These are phyloP conservation scores for Echinochloa phyllopogon DNA, from an alignment of 176 grass and related monocot species.

Conservation along the genomic window DNA sequence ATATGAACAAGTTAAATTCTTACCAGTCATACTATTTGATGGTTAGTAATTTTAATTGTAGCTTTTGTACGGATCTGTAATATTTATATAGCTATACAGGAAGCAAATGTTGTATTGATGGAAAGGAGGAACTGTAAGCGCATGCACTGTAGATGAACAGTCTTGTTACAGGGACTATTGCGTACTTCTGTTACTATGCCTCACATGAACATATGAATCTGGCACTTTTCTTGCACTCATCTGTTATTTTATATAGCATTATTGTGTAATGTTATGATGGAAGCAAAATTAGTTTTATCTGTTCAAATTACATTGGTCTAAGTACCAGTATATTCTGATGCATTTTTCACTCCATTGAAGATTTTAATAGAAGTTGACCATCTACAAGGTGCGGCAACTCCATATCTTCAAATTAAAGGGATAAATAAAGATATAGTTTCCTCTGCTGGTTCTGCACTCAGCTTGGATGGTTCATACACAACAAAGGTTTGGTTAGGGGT, in stretches of 20 bases:
- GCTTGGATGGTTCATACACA: conserved; percentile 89
- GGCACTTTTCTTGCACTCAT: neutral
- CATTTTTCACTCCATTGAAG: conserved; percentile 53
- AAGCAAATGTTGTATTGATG: neutral
- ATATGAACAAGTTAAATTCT: neutral
- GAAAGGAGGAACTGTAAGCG: neutral
- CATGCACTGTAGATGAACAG: neutral
- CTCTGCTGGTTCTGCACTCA: conserved; percentile 75
- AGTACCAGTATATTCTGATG: conserved; percentile 28
- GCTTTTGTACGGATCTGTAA: neutral
- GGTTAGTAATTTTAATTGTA: neutral
- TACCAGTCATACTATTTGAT: neutral
- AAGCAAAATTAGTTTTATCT: neutral
- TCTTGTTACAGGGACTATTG: neutral
- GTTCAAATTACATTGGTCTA: conserved; percentile 24
- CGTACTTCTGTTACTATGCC: neutral
- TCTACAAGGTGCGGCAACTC: conserved; percentile 72
- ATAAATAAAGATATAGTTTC: conserved; percentile 89
- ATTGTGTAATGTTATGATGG: conserved; percentile 8
- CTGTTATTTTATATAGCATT: conserved; percentile 24
- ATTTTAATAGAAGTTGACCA: conserved; percentile 99
- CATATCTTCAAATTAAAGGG: conserved; percentile 99
- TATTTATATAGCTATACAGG: conserved; percentile 10
- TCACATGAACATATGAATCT: neutral
- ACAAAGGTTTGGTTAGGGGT: conserved; percentile 73